phyloP scores from a whole-genome alignment of 208 protist species.

The Acanthamoeba sp. region DNA sequence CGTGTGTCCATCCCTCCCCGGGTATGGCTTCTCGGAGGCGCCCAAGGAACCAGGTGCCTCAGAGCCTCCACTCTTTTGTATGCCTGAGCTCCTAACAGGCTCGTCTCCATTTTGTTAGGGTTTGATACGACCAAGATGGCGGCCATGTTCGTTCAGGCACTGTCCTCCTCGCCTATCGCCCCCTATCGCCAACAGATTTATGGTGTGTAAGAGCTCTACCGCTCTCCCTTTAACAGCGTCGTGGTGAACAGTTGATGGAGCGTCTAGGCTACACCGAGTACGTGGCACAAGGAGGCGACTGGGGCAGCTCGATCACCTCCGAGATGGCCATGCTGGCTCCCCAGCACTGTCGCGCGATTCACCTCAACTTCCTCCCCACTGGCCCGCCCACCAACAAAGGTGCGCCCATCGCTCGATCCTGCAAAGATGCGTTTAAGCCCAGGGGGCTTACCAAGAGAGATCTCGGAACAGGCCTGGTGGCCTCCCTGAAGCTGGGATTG shows the following conservation, averaged over 20 bases:
- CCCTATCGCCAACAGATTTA: neutral
- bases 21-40: slow-evolving; percentile 58
- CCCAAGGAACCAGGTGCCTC: slow-evolving; percentile 53
- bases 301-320: slow-evolving; percentile 36
- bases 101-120: neutral
- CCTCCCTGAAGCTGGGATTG: neutral
- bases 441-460: too few species aligned
- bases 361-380: slow-evolving; percentile 51
- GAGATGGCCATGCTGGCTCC: slow-evolving; percentile 19
- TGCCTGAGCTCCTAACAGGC: neutral
- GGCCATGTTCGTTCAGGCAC: slow-evolving; percentile 6
- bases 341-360: slow-evolving; percentile 35
- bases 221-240: too few species aligned
- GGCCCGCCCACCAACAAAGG: neutral
- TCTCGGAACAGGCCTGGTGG: neutral
- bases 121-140: neutral
- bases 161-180: neutral
- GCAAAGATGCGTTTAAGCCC: too few species aligned
- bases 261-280: slow-evolving; percentile 1
- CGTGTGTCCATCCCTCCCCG: slow-evolving; percentile 70
- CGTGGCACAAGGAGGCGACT: slow-evolving; percentile 48
- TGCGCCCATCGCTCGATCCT: neutral
- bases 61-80: neutral
- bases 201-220: too few species aligned
- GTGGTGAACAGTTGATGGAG: neutral